These are phyloP conservation scores for Backusella australiensis DNA, from an alignment of 192 early-diverging fungal species.

Conservation along the genomic window DNA sequence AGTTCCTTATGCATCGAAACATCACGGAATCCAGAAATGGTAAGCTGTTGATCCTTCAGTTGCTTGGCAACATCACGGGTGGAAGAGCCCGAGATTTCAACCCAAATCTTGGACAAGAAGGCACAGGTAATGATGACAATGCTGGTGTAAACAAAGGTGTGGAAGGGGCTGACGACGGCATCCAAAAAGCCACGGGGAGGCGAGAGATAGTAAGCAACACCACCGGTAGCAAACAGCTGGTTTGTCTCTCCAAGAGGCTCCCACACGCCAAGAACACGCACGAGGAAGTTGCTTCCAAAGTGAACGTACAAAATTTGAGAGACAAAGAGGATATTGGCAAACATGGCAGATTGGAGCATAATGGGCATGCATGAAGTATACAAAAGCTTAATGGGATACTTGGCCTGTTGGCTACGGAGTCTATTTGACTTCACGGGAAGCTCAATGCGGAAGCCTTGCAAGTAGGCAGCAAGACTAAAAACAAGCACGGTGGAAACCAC, in stretches of 20 bases:
- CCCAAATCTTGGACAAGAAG: slow-evolving; percentile 96
- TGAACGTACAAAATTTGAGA: slow-evolving; percentile 96
- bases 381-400: slow-evolving; percentile 99
- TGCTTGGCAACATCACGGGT: slow-evolving; percentile 96
- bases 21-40: slow-evolving; percentile 92
- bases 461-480: slow-evolving; percentile 84
- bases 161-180: slow-evolving; percentile 88
- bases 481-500: slow-evolving; percentile 85
- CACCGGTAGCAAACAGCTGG: slow-evolving; percentile 88
- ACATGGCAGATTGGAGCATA: slow-evolving; percentile 97
- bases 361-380: slow-evolving; percentile 99
- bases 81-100: slow-evolving; percentile 97
- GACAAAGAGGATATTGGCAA: slow-evolving; percentile 95
- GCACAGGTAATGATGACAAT: slow-evolving; percentile 96
- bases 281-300: slow-evolving; percentile 93
- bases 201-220: slow-evolving; percentile 97
- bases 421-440: slow-evolving; percentile 95
- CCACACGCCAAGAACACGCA: slow-evolving; percentile 96
- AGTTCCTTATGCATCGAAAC: slow-evolving; percentile 98
- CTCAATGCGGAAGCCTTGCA: slow-evolving; percentile 99
- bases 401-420: slow-evolving; percentile 93
- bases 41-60: slow-evolving; percentile 96
- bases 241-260: slow-evolving; percentile 89
- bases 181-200: slow-evolving; percentile 83
- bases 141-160: slow-evolving; percentile 89